Conservation (phyloP, 305 asterid genomes). For the Solanum hybrid region DNA sequence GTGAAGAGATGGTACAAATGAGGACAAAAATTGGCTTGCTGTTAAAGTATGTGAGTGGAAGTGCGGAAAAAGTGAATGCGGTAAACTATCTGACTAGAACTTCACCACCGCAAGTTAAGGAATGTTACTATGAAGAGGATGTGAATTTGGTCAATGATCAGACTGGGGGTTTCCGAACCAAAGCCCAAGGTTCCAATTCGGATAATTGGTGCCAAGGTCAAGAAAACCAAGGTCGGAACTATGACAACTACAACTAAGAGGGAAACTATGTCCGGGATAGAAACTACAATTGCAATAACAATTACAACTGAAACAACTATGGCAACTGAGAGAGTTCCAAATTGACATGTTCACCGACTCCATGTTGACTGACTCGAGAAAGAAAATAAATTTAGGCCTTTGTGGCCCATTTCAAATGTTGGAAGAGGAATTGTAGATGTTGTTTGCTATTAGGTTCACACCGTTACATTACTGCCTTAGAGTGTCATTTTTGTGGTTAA, state of each 20-base stretch:
- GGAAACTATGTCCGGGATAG: background rate
- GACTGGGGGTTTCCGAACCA: background rate
- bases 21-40: background rate
- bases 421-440: background rate
- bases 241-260: background rate
- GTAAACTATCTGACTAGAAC: background rate
- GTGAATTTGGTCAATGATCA: background rate
- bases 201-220: too few species aligned
- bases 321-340: background rate
- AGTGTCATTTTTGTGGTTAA: background rate
- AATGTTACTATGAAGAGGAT: background rate
- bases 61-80: background rate
- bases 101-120: background rate
- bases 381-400: background rate
- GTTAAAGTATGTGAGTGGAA: background rate
- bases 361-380: background rate
- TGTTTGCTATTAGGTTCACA: background rate
- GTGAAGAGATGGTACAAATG: background rate
- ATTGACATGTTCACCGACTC: background rate
- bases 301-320: background rate
- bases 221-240: background rate
- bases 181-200: background rate
- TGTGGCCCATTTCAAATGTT: background rate
- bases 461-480: background rate
- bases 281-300: background rate